Percentiles rank a stretch among this genome's conserved stretches.
Conservation (phyloP, 768 basidiomycete genomes). For the Amanita brunnescens region DNA sequence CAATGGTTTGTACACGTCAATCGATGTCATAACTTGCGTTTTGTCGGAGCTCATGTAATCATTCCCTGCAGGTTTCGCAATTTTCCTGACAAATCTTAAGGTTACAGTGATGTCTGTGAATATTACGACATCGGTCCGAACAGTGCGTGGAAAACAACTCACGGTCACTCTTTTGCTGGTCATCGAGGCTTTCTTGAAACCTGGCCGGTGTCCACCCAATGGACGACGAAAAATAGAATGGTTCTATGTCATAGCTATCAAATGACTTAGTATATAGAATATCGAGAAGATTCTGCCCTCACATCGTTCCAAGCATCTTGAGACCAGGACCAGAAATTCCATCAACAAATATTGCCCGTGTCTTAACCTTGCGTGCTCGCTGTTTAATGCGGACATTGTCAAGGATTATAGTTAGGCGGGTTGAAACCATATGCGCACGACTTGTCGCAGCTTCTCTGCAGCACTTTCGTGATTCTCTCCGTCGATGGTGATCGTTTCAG, state of each 20-base stretch:
- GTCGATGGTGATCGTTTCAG: slow-evolving; percentile 10
- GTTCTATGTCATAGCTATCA: slow-evolving; percentile 48
- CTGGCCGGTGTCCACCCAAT: slow-evolving; percentile 61
- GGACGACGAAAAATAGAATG: slow-evolving; percentile 60
- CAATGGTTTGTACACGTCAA: slow-evolving; percentile 25
- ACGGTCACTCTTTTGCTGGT: slow-evolving; percentile 41
- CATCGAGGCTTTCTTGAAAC: slow-evolving; percentile 40
- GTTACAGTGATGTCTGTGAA: slow-evolving; percentile 46
- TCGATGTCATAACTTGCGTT: slow-evolving; percentile 8
- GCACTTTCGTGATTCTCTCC: slow-evolving; percentile 19
- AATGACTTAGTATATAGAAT: too few species aligned
- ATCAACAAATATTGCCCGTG: slow-evolving; percentile 45
- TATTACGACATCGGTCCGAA: neutral
- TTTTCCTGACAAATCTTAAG: slow-evolving; percentile 43
- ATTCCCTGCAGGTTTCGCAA: slow-evolving; percentile 10
- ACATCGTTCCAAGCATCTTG: slow-evolving; percentile 56
- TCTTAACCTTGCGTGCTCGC: slow-evolving; percentile 26
- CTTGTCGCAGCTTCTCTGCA: slow-evolving; percentile 26
- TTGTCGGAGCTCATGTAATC: too few species aligned
- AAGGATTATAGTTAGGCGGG: neutral
- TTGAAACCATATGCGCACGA: slow-evolving; percentile 22
- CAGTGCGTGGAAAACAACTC: slow-evolving; percentile 13
- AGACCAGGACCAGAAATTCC: slow-evolving; percentile 43
- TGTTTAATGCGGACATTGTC: neutral
- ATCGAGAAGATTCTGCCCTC: slow-evolving; percentile 6